These are phyloP conservation scores for Kwoniella dendrophila DNA, from an alignment of 768 basidiomycete species.

Conservation along the genomic window DNA sequence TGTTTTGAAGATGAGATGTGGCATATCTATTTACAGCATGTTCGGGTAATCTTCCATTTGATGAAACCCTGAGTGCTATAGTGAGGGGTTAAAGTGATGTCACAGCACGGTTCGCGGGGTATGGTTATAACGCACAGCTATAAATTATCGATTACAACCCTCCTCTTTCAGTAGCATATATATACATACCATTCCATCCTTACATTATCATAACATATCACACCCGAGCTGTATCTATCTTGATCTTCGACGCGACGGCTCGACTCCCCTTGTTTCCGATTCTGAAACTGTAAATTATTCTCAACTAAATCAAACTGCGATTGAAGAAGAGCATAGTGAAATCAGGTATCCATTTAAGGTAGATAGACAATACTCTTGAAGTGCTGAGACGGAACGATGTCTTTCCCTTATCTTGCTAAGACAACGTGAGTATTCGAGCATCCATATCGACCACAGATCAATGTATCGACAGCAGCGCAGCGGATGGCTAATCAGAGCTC, in stretches of 20 bases:
- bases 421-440: constrained; percentile 48
- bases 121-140: background rate
- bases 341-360: too few relatives aligned
- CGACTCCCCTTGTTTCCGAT: too few relatives aligned
- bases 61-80: constrained; percentile 4
- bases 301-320: too few relatives aligned
- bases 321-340: too few relatives aligned
- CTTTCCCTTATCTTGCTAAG: constrained; percentile 52
- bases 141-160: background rate
- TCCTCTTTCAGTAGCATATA: background rate
- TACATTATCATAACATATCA: background rate
- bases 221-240: too few relatives aligned
- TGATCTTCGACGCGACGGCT: too few relatives aligned
- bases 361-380: background rate
- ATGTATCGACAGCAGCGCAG: too few relatives aligned
- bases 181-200: background rate
- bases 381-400: too few relatives aligned
- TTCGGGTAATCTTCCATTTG: background rate
- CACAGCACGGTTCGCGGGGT: constrained; percentile 9
- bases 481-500: too few relatives aligned
- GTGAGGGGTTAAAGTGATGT: constrained; percentile 8
- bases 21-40: too few relatives aligned
- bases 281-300: too few relatives aligned
- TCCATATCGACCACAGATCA: background rate
- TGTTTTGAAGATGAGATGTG: too few relatives aligned